Evolutionary conservation across 306 rosid species (phyloP), one percentile per base, ranked within the genome.

Genomic region (Senna tora): DNA sequence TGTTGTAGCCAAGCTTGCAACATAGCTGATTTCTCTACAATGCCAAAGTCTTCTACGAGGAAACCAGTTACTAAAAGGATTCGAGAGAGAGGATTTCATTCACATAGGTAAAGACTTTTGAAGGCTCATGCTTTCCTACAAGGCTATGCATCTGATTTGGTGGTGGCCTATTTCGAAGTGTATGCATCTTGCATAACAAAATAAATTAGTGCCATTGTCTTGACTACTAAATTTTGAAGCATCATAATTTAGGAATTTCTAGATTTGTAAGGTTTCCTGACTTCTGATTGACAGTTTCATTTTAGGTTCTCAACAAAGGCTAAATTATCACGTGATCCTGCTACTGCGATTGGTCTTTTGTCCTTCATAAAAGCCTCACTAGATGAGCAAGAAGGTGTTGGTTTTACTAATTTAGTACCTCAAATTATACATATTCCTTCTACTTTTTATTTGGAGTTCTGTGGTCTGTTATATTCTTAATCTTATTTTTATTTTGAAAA

Each of bases 301-400:
- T 76, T 76, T 88, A 83, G 98, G 83, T 84, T 84, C 72, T 86
- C 92, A 59, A 80, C 90, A 53, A 77, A 70, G 66, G 63, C 87
- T 36, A 75, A 77, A 81, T 78, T 75, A 28, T 81, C 80, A 22
- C 65, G 67, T 42, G 72, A 89, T 70, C 77, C 81, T 61, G 65
- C 80, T 9, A 12, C 72, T 8, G 82, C 76, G 66, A 83, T 19
- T 64, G 87, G 84, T 67, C 59, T 86, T 71, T 83, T 87, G 69
- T 79, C 94, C 70, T 89, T 89, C 83, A 81, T 91, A 55, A 84
- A 83, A 73, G 84, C 88, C 52, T 80, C 84, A 19, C 17, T 89
- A 45, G 79, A 84, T 64, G 82, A 86, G 70, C 73, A 52, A 46
- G 94, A 94, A 94, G 98, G 96, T 93, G 69, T 73, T 83, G 63